phyloP scores from a whole-genome alignment of 257 asterid species.

The Penstemon eatonii region DNA sequence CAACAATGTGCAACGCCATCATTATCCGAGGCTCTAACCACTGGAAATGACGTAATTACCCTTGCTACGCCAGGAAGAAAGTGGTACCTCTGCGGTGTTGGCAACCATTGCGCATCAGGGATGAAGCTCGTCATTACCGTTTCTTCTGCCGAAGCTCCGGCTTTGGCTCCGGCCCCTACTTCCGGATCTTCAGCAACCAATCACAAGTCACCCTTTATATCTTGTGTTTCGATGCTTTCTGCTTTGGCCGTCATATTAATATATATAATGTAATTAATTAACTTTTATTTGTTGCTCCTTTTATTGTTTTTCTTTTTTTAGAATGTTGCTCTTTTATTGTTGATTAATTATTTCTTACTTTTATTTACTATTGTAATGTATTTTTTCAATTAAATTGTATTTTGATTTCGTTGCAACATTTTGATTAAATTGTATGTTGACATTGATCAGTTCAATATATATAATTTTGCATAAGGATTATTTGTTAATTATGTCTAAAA shows the following conservation, averaged over 20 bases:
- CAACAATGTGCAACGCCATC: constrained; percentile 16
- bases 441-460: too few relatives aligned
- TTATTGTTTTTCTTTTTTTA: too few relatives aligned
- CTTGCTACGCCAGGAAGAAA: constrained; percentile 32
- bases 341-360: too few relatives aligned
- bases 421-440: too few relatives aligned
- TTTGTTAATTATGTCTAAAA: too few relatives aligned
- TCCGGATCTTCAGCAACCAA: not conserved
- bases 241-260: not conserved
- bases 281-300: too few relatives aligned
- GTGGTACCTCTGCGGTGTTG: constrained; percentile 38
- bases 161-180: constrained; percentile 1
- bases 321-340: too few relatives aligned
- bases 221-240: not conserved
- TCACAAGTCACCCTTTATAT: not conserved
- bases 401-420: too few relatives aligned
- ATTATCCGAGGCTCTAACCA: not conserved
- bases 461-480: too few relatives aligned
- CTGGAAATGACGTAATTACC: constrained; percentile 31
- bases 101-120: constrained; percentile 29
- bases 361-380: too few relatives aligned
- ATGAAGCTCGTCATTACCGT: constrained; percentile 39
- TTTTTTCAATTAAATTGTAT: too few relatives aligned
- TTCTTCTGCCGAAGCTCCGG: not conserved
- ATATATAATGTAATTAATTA: not conserved